Conservation (phyloP, 2,329 filamentous ascomycete genomes). For the Calycina herbarum region DNA sequence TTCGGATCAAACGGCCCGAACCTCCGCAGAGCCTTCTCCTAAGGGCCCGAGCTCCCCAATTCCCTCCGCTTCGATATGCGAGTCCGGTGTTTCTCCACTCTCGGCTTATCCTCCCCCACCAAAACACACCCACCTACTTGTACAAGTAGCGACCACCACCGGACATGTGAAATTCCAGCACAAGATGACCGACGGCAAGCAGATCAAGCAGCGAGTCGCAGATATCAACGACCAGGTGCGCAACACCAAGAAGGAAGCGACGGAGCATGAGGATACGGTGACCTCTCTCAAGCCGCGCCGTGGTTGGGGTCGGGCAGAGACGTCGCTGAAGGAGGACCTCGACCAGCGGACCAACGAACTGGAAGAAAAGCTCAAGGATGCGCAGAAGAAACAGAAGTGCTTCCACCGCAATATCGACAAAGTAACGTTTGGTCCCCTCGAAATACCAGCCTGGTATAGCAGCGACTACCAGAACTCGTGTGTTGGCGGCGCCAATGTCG, state of each 20-base stretch:
- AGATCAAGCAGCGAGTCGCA: too few relatives aligned
- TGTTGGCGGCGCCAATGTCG: constrained; percentile 3
- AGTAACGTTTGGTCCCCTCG: constrained; percentile 79
- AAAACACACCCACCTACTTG: too few relatives aligned
- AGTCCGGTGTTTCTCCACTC: not conserved
- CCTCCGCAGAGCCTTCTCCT: not conserved
- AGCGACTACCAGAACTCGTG: constrained; percentile 73
- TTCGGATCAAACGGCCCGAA: not conserved
- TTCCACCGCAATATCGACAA: constrained; percentile 73
- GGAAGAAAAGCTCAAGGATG: not conserved
- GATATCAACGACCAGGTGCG: too few relatives aligned
- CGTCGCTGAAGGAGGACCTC: not conserved
- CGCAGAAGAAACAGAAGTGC: not conserved
- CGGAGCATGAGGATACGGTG: too few relatives aligned
- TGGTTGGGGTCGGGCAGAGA: not conserved
- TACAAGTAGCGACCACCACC: too few relatives aligned
- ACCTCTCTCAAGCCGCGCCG: too few relatives aligned
- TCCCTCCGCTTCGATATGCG: not conserved
- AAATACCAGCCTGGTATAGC: constrained; percentile 89
- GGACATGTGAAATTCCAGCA: too few relatives aligned
- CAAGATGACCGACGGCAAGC: too few relatives aligned
- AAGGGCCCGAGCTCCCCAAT: not conserved
- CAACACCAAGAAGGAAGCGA: too few relatives aligned
- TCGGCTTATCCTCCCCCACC: not conserved
- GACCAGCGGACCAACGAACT: not conserved